Base-by-base conservation (phyloP, 2,329 filamentous ascomycete genomes). In the Aspergillus brasiliensis region DNA sequence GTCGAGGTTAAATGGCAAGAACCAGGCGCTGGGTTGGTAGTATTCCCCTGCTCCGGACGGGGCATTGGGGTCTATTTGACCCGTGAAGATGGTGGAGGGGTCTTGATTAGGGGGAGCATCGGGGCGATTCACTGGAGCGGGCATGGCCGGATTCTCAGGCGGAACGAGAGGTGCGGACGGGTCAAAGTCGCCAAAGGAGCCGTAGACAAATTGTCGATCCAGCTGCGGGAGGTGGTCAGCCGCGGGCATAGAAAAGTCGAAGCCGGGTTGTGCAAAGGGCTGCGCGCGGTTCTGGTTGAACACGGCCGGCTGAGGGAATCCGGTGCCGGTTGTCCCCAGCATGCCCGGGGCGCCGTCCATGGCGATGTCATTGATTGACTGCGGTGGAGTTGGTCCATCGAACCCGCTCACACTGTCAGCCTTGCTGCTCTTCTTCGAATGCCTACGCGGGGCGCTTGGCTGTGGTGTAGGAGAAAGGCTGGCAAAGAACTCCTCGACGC, bases 401-500 rank as follows among this genome's bases (percentile, higher is more conserved):
- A 68, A 60, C 28, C 64, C 64, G 13, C 69, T 46, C 2, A 66
- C 57, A 21, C 61, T 61, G 28, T 71, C 68, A 21, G 68, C 38
- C 31, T 67, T 70, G 66, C 70, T 73, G 54, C 65, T 69, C 53
- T 67, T 69, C 47, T 69, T 66, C 46, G 68, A 63, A 53, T 71
- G 66, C 17, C 62, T 86, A 77, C 64, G 86, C n/a, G 77, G 75
- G 6, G 78, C 69, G 15, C 77, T 77, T 7, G 78, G 72, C 59
- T 78, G 78, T 6, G 75, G 81, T 0, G 83, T 84, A 11, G 90
- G 88, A 1, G 88, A 90, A 38, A 96, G 80, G 51, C 88, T 91
- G 5, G 91, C 90, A 72, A 98, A 94, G 78, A 96, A 97, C 67
- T 98, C 92, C 70, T 97, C 93, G 0, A 97, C 92, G 3, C 91